A percentile compares a stretch with the other conserved stretches of the same genome.
phyloP scores from a whole-genome alignment of 2,329 filamentous ascomycete species.

The Cladorrhinum sp. region DNA sequence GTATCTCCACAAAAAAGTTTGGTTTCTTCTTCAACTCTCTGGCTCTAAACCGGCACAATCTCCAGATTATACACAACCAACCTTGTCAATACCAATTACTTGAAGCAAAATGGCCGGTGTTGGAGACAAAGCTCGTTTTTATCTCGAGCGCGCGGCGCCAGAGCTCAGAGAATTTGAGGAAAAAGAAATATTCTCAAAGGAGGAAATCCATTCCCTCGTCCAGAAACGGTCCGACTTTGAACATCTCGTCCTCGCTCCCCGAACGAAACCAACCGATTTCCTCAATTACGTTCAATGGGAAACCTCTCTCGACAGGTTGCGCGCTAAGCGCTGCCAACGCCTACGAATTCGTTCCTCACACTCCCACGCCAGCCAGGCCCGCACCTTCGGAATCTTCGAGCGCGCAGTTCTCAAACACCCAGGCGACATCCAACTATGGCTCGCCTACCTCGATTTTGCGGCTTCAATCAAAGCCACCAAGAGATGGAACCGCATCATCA shows the following conservation, averaged over 20 bases:
- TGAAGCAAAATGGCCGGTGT: constrained; percentile 68
- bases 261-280: constrained; percentile 74
- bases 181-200: constrained; percentile 86
- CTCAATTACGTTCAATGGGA: constrained; percentile 77
- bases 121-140: constrained; percentile 92
- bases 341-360: constrained; percentile 69
- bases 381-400: constrained; percentile 86
- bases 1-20: background rate
- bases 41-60: background rate
- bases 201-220: constrained; percentile 86
- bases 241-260: constrained; percentile 81
- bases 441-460: constrained; percentile 83
- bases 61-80: background rate
- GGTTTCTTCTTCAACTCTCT: background rate
- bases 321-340: constrained; percentile 77
- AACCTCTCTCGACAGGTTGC: constrained; percentile 67
- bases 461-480: constrained; percentile 64
- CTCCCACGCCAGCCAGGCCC: constrained; percentile 70
- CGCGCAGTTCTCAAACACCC: constrained; percentile 81
- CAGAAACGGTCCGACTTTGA: constrained; percentile 91
- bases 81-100: background rate
- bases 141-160: constrained; percentile 85
- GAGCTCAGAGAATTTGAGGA: constrained; percentile 90
- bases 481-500: constrained; percentile 62
- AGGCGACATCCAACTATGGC: constrained; percentile 78